Percentiles rank a stretch among this genome's conserved stretches.
Evolutionary conservation across 2,329 filamentous ascomycete species (phyloP).

Genomic region (Exserohilum turcica): DNA sequence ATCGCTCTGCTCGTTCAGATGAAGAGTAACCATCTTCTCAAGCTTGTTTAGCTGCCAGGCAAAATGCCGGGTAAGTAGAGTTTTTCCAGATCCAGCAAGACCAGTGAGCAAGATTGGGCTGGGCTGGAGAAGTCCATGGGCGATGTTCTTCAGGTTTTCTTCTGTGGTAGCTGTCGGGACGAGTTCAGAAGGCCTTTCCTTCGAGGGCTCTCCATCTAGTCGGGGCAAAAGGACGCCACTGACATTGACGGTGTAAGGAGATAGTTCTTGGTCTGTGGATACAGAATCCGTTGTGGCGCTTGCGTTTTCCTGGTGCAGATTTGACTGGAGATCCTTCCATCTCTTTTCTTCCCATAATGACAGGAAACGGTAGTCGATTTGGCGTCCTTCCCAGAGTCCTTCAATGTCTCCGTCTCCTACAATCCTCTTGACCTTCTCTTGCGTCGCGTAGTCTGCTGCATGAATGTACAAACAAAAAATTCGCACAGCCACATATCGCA

Average conservation of each 20-base stretch:
- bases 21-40: conserved; percentile 85
- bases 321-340: conserved; percentile 42
- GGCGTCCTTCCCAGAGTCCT: conserved; percentile 75
- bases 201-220: conserved; percentile 36
- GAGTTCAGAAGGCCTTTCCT: conserved; percentile 34
- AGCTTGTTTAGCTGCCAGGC: conserved; percentile 80
- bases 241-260: conserved; percentile 41
- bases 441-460: conserved; percentile 78
- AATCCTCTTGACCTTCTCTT: conserved; percentile 71
- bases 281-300: conserved; percentile 1
- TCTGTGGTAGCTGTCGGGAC: conserved; percentile 74
- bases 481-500: conserved; percentile 81
- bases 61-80: conserved; percentile 79
- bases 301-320: conserved; percentile 9
- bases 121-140: conserved; percentile 66
- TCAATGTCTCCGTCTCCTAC: conserved; percentile 67
- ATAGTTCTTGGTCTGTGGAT: conserved; percentile 29
- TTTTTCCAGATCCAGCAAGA: conserved; percentile 87
- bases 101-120: conserved; percentile 83
- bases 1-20: conserved; percentile 97
- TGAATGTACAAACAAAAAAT: conserved; percentile 79
- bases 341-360: conserved; percentile 67
- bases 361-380: conserved; percentile 79
- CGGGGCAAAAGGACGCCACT: conserved; percentile 49
- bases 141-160: conserved; percentile 72